Conservation (phyloP, 2,329 filamentous ascomycete species). For the Trichophyton rubrum region DNA sequence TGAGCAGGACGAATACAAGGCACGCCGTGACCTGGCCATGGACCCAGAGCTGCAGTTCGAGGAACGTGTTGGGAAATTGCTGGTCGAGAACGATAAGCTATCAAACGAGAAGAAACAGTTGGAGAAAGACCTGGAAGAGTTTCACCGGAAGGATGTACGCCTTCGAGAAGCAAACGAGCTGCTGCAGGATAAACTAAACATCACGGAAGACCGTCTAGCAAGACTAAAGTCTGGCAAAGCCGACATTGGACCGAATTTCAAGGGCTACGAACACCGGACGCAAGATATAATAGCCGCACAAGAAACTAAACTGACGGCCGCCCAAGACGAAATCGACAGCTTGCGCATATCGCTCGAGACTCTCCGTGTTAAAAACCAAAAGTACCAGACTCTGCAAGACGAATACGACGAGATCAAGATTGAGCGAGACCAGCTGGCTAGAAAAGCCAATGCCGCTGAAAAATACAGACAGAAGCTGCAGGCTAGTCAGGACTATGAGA, state of each 20-base stretch:
- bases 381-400: conserved; percentile 36
- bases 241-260: conserved; percentile 36
- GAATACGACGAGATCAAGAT: conserved; percentile 39
- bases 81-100: conserved; percentile 48
- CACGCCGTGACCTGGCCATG: conserved; percentile 26
- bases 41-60: conserved; percentile 38
- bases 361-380: conserved; percentile 34
- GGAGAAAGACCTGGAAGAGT: conserved; percentile 36
- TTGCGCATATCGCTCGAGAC: conserved; percentile 34
- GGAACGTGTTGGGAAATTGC: conserved; percentile 36
- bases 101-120: conserved; percentile 39
- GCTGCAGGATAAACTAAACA: conserved; percentile 33
- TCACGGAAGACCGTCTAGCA: conserved; percentile 40
- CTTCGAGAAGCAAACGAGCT: conserved; percentile 39
- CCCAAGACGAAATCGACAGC: conserved; percentile 33
- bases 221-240: conserved; percentile 39
- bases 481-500: conserved; percentile 37
- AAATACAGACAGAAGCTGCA: conserved; percentile 40
- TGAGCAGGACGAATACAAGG: conserved; percentile 21
- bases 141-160: conserved; percentile 50
- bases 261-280: conserved; percentile 35
- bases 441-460: conserved; percentile 38
- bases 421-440: conserved; percentile 34
- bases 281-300: conserved; percentile 59
- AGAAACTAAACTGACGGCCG: conserved; percentile 51